Base-by-base conservation (phyloP, 495 filamentous ascomycete species). In the Aspergillus sclerotioniger region DNA sequence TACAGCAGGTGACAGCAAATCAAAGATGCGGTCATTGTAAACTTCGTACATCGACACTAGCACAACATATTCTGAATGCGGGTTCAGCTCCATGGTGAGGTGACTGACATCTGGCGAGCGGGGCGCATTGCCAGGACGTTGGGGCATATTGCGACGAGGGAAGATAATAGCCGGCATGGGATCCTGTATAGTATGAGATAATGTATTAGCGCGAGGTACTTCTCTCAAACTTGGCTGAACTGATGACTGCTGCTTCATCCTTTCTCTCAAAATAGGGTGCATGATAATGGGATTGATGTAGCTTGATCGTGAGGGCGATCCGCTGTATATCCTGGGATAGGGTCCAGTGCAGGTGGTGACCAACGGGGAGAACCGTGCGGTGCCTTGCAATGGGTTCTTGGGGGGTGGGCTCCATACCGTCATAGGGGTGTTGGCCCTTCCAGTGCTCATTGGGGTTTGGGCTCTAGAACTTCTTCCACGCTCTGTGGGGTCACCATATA, bases 31-130 rank as follows among this genome's bases (percentile, higher is more conserved):
- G 71, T 98, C 94, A 70, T 98, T 98, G 76, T 98, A 97, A 16
- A 98, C 94, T 72, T 98, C 95, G 72, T 97, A 98, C 94, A 98
- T 98, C 16, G 90, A 96, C 1, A 98, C 80, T 8, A 98, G 69
- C 56, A 98, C 85, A 5, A 91, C 87, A 65, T 96, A 97, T 59
- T 97, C 91, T 54, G 89, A 82, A 20, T 82, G 83, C 0, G 80
- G 75, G 54, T 94, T 91, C 57, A 85, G 76, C 6, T 85, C 80
- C 0, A 92, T 71, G 9, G 78, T 72, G 9, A 96, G 71, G 51
- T 89, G 79, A 70, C 82, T 82, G 53, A 96, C 84, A 62, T 90
- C 84, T 9, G 94, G 94, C 3, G 80, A 75, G 53, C 87, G 82
- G 0, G 92, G 91, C 1, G 91, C 72, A 0, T 80, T 74, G 20